These are phyloP conservation scores for Ogataea neopini DNA, from an alignment of 805 yeast species.

Conservation along the genomic window DNA sequence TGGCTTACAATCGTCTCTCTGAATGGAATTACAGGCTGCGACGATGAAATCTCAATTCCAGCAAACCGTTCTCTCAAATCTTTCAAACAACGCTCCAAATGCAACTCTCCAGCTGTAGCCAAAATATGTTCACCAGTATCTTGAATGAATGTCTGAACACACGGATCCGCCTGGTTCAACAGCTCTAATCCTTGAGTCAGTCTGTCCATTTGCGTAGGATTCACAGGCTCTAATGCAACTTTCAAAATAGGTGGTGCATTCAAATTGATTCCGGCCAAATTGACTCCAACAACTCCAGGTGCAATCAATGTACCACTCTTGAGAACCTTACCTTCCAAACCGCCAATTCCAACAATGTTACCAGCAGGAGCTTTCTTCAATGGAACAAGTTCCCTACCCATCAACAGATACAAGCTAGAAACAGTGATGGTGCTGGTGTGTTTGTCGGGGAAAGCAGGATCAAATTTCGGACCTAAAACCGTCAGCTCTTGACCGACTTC, in stretches of 20 bases:
- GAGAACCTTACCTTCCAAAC: conserved; percentile 76
- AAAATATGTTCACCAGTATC: conserved; percentile 92
- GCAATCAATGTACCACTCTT: conserved; percentile 84
- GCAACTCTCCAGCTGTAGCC: conserved; percentile 96
- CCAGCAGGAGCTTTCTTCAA: conserved; percentile 89
- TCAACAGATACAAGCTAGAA: conserved; percentile 71
- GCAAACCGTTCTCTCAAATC: conserved; percentile 92
- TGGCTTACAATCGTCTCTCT: conserved; percentile 72
- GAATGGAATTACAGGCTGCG: conserved; percentile 93
- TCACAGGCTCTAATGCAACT: conserved; percentile 93
- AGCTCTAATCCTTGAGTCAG: conserved; percentile 77
- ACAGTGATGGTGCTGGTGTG: conserved; percentile 59
- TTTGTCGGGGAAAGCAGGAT: conserved; percentile 61
- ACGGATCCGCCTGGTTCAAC: conserved; percentile 89
- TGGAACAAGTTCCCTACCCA: conserved; percentile 89
- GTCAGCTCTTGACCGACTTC: conserved; percentile 71
- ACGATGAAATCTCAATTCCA: conserved; percentile 78
- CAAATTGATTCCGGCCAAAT: conserved; percentile 71
- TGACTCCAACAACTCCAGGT: conserved; percentile 60
- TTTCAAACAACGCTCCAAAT: conserved; percentile 89
- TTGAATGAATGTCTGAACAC: conserved; percentile 81
- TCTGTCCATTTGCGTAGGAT: conserved; percentile 75
- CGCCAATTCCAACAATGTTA: conserved; percentile 90
- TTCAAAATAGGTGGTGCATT: conserved; percentile 89
- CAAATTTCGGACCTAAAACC: conserved; percentile 85